A percentile compares a stretch with the other conserved stretches of the same genome.
Evolutionary conservation across 441 rosid species (phyloP).

Genomic region (Corymbia calophylla): DNA sequence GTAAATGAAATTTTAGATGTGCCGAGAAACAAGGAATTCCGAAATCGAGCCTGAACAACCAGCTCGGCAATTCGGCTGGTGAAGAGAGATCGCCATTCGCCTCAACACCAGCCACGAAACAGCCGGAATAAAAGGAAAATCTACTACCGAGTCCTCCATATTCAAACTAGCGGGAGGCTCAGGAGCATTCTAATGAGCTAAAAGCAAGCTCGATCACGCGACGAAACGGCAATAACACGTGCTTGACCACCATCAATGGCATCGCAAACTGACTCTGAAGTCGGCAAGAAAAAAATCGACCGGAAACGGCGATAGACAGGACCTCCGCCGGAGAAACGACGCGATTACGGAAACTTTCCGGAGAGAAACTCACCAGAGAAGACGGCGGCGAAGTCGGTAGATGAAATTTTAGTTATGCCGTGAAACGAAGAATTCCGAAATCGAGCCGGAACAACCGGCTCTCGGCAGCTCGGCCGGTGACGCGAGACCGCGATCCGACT

Average conservation of each 20-base stretch:
- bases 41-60: background rate
- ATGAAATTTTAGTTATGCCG: too few species aligned
- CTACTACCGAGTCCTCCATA: background rate
- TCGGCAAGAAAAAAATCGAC: background rate
- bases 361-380: background rate
- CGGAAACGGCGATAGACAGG: background rate
- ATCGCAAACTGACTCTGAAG: background rate
- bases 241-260: background rate
- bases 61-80: background rate
- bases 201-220: background rate
- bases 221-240: background rate
- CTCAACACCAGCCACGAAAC: background rate
- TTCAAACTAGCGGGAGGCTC: background rate
- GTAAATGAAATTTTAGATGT: background rate
- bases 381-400: background rate
- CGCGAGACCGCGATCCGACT: too few species aligned
- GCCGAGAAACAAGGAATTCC: background rate
- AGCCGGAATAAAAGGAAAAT: background rate
- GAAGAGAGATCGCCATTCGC: background rate
- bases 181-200: background rate
- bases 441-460: too few species aligned
- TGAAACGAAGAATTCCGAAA: too few species aligned
- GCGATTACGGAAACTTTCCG: background rate
- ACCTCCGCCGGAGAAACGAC: background rate
- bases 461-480: too few species aligned